Base-by-base conservation (phyloP, 2,329 filamentous ascomycete species). In the Colletotrichum tropicicola region DNA sequence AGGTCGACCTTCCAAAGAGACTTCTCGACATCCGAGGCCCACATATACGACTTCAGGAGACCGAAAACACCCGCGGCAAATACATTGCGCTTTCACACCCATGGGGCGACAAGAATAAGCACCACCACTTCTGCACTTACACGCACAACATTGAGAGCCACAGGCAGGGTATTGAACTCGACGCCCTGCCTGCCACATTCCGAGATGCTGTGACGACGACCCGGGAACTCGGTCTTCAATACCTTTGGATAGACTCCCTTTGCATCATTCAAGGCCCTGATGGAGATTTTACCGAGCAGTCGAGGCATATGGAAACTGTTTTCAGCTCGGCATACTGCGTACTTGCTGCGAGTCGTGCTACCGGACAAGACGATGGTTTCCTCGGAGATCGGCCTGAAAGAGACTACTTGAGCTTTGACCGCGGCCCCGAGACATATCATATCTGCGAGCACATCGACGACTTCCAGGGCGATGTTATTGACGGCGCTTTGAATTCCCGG, bases 401-500 rank as follows among this genome's bases (percentile, higher is more conserved):
- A n/a, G n/a, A n/a, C n/a, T n/a, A n/a, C n/a, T n/a, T n/a, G n/a
- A n/a, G n/a, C n/a, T n/a, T n/a, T n/a, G n/a, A n/a, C n/a, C n/a
- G n/a, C n/a, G n/a, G n/a, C n/a, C n/a, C n/a, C 57, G 7, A 27
- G 28, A 44, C 1, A 48, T 74, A 5, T 76, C n/a, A 73, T 43
- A 44, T 75, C 12, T 75, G 74, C 27, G 39, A 68, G n/a, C 13
- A 58, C 15, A 71, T 77, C 1, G 77, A 79, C 52, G 67, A 79
- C 62, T 80, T 80, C 61, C 45, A 69, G 6, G 15, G 27, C 19
- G 63, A 81, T 10, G 77, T 80, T 1, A 67, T 74, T 1, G 48
- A 74, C 0, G 68, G 73, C 0, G 13, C 65, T 1, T 66, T 82
- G 3, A 78, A 73, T 54, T 67, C 59, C 5, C 70, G 79, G 3